These are phyloP conservation scores for Claviceps arundinis DNA, from an alignment of 2,329 filamentous ascomycete genomes.

Conservation along the genomic window DNA sequence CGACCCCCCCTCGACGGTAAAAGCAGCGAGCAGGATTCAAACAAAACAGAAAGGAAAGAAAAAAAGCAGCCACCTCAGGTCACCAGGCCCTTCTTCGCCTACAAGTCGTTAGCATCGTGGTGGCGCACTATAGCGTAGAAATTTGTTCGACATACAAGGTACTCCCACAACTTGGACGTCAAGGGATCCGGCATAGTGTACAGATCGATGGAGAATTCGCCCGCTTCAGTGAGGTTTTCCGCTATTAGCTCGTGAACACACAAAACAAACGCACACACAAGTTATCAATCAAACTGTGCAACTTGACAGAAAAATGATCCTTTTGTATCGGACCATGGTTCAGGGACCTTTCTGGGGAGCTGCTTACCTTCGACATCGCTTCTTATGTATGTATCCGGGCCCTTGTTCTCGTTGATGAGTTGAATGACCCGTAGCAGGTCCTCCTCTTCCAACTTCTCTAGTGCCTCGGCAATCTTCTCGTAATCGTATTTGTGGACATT, in stretches of 20 bases:
- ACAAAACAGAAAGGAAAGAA: neutral
- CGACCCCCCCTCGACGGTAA: neutral
- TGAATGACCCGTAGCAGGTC: constrained; percentile 91
- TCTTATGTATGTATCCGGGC: constrained; percentile 85
- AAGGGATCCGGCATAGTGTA: constrained; percentile 89
- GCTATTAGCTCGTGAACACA: constrained; percentile 19
- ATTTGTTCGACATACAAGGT: constrained; percentile 36
- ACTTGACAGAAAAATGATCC: neutral
- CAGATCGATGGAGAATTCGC: constrained; percentile 95
- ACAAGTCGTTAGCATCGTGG: neutral
- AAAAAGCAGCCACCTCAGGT: neutral
- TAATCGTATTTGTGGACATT: constrained; percentile 66
- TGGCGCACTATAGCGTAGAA: no score
- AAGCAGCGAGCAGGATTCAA: neutral
- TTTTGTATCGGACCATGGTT: neutral
- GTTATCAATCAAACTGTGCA: constrained; percentile 16
- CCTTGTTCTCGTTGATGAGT: constrained; percentile 96
- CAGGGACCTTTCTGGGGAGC: neutral
- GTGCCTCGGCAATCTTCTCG: constrained; percentile 88
- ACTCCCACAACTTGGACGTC: constrained; percentile 93
- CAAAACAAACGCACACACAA: constrained; percentile 10
- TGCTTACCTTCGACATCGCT: constrained; percentile 87
- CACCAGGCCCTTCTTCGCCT: constrained; percentile 30
- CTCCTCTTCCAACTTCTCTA: constrained; percentile 83
- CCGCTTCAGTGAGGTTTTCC: constrained; percentile 42